Evolutionary conservation across 2,329 filamentous ascomycete species (phyloP).

Genomic region (Aspergillus pseudoterreus): DNA sequence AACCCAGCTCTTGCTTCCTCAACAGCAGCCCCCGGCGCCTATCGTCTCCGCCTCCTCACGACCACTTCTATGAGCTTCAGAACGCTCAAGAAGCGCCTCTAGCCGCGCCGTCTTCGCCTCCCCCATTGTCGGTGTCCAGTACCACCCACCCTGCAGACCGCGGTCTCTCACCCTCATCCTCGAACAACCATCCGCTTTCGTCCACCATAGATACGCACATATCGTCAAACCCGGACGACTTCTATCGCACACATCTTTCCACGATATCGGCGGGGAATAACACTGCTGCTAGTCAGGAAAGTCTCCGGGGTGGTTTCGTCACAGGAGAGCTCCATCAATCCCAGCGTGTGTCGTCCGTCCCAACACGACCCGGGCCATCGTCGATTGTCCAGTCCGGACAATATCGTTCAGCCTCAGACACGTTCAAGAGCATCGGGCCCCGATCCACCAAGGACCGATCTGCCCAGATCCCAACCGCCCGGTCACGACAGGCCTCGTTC

Average conservation of each 20-base stretch:
- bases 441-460: slow-evolving; percentile 16
- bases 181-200: slow-evolving; percentile 11
- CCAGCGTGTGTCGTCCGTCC: slow-evolving; percentile 23
- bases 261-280: slow-evolving; percentile 28
- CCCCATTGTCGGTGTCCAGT: slow-evolving; percentile 14
- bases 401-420: slow-evolving; percentile 32
- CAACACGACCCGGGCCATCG: slow-evolving; percentile 23
- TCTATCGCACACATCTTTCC: slow-evolving; percentile 46
- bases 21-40: slow-evolving; percentile 29
- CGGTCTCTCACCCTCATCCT: slow-evolving; percentile 17
- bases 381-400: slow-evolving; percentile 18
- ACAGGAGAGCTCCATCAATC: slow-evolving; percentile 12
- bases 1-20: slow-evolving; percentile 36
- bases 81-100: slow-evolving; percentile 25
- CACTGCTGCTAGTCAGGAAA: slow-evolving; percentile 12
- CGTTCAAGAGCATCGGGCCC: slow-evolving; percentile 16
- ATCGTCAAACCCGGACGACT: slow-evolving; percentile 49
- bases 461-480: slow-evolving; percentile 14
- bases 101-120: slow-evolving; percentile 22
- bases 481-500: slow-evolving; percentile 62
- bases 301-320: slow-evolving; percentile 21
- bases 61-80: slow-evolving; percentile 21
- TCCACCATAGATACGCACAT: slow-evolving; percentile 16
- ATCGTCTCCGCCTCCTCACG: slow-evolving; percentile 24
- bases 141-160: slow-evolving; percentile 17